phyloP scores from a whole-genome alignment of 306 rosid species.

The Prunus mume region DNA sequence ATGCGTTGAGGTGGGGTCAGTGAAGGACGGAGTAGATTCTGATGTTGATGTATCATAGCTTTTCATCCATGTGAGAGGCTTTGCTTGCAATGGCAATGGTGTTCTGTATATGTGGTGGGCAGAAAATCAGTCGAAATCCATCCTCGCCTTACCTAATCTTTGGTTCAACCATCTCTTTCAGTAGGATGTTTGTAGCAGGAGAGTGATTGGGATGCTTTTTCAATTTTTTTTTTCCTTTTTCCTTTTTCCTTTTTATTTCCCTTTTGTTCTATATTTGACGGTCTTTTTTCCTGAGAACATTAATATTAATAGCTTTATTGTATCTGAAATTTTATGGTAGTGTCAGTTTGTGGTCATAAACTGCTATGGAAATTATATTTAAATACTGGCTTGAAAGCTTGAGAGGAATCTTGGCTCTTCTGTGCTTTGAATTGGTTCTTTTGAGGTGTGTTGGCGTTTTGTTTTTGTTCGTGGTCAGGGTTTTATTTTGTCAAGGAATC shows the following conservation, averaged over 20 bases:
- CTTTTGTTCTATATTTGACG: constrained; percentile 37
- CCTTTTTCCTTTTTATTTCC: neutral
- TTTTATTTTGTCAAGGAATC: neutral
- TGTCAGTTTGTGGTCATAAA: constrained; percentile 53
- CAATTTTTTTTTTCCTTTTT: neutral
- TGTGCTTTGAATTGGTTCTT: neutral
- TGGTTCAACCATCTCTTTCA: constrained; percentile 49
- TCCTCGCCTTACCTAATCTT: constrained; percentile 33
- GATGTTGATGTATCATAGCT: constrained; percentile 38
- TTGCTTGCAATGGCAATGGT: constrained; percentile 21
- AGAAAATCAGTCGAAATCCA: constrained; percentile 33
- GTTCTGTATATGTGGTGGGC: constrained; percentile 46
- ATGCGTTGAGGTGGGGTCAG: constrained; percentile 32
- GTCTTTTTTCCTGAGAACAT: constrained; percentile 46
- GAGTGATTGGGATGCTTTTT: constrained; percentile 63
- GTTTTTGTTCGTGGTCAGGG: neutral
- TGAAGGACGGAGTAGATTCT: constrained; percentile 35
- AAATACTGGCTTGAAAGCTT: constrained; percentile 44
- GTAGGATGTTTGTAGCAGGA: constrained; percentile 67
- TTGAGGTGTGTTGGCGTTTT: neutral
- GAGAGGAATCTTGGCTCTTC: constrained; percentile 9
- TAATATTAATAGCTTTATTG: constrained; percentile 64
- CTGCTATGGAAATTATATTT: constrained; percentile 40
- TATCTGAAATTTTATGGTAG: constrained; percentile 49
- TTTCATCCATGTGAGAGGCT: constrained; percentile 18